Evolutionary conservation across 2,329 filamentous ascomycete species (phyloP), one percentile per base, ranked within the genome.

Genomic region (Aspergillus novoparasiticus): DNA sequence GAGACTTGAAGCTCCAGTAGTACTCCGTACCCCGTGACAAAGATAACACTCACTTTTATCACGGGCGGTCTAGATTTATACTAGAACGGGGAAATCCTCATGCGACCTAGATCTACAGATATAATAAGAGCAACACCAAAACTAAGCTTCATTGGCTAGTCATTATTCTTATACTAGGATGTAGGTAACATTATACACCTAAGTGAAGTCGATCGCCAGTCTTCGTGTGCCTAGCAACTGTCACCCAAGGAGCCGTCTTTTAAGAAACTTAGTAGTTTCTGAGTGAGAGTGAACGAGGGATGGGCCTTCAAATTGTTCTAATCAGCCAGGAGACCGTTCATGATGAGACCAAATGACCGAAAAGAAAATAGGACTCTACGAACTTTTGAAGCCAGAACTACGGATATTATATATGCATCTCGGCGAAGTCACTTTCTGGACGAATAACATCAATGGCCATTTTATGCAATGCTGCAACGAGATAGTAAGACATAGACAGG

Each of bases 391-490:
- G 45, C 23, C 23, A 28, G 1, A 54, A 21, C 16, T 54, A 54
- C 21, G 26, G n/a, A 14, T 19, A 16, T 34, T 6, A 53, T 36
- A 1, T 11, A 36, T 54, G 30, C 8, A 36, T 34, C 30, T 36
- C 51, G 11, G 51, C 21, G 10, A 39, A 23, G 51, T 54, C 30
- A 16, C 51, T 55, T 55, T n/a, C 11, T 23, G 26, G 23, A 36
- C n/a, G 34, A 51, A 16, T 48, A 59, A 54, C 21, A 55, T 56
- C 59, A 48, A 60, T 55, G 48, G 43, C 51, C 51, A 55, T 55
- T 55, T 55, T 55, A 55, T 55, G 51, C 51, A 55, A 55, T 55
- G 51, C 51, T 39, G 32, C 14, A 55, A 55, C 34, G 32, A 55
- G 21, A 55, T 55, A 26, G 23, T 26, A 54, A 11, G 32, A 55